Evolutionary conservation across 192 early-diverging fungal species (phyloP).

Genomic region (Backusella tarrabulga): DNA sequence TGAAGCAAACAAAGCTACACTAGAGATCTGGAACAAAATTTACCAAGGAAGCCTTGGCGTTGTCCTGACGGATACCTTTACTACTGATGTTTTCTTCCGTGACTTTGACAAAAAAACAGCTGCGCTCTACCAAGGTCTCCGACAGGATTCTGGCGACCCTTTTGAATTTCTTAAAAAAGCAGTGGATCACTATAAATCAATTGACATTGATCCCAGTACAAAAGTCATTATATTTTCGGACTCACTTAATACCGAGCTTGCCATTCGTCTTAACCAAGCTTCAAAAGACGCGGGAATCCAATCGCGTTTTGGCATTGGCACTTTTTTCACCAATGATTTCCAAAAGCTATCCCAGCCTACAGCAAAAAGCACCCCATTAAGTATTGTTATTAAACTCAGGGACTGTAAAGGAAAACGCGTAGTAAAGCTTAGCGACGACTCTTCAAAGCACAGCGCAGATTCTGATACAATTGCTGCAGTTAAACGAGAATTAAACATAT

Average conservation of each 20-base stretch:
- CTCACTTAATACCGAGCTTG: constrained; percentile 50
- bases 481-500: constrained; percentile 40
- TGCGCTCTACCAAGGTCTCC: constrained; percentile 49
- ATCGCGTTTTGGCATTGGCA: constrained; percentile 73
- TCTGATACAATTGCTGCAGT: constrained; percentile 45
- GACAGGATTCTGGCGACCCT: constrained; percentile 76
- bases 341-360: constrained; percentile 28
- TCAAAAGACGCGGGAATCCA: constrained; percentile 44
- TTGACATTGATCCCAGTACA: constrained; percentile 56
- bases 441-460: constrained; percentile 59
- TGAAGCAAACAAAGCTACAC: constrained; percentile 56
- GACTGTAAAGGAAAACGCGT: constrained; percentile 52
- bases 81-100: constrained; percentile 60
- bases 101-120: constrained; percentile 57
- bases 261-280: constrained; percentile 47
- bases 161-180: constrained; percentile 55
- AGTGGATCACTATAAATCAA: constrained; percentile 47
- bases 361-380: constrained; percentile 47
- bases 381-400: constrained; percentile 75
- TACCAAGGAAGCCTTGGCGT: constrained; percentile 55
- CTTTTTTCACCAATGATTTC: constrained; percentile 75
- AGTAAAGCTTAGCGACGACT: constrained; percentile 73
- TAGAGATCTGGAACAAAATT: constrained; percentile 56
- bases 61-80: constrained; percentile 74
- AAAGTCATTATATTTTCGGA: constrained; percentile 74